Conservation (phyloP, 2,329 filamentous ascomycete species). For the Diaporthe batatas region DNA sequence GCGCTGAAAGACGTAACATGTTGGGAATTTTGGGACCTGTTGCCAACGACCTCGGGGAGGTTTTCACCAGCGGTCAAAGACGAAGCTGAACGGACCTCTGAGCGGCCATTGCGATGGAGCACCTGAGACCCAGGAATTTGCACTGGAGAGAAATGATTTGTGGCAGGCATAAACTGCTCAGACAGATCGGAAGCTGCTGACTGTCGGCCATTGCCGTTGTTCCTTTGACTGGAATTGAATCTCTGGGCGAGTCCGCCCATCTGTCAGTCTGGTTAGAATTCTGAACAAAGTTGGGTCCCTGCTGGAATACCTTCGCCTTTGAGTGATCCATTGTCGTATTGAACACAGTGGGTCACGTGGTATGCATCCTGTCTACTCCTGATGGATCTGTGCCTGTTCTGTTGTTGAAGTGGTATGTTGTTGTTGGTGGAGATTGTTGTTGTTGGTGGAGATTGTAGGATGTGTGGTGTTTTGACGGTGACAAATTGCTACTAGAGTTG, state of each 20-base stretch:
- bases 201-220: not conserved
- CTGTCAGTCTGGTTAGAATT: not conserved
- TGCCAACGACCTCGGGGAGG: not conserved
- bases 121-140: not conserved
- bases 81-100: too few species aligned
- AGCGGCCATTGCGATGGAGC: not conserved
- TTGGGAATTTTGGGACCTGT: not conserved
- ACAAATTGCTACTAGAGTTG: too few species aligned
- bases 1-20: not conserved
- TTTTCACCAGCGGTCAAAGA: not conserved
- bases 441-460: not conserved
- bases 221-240: not conserved
- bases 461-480: not conserved
- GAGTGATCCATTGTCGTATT: slow-evolving; percentile 3
- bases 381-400: not conserved
- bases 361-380: not conserved
- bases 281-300: not conserved
- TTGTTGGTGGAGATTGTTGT: not conserved
- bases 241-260: slow-evolving; percentile 28
- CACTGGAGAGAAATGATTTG: not conserved
- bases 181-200: not conserved
- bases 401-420: not conserved
- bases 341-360: too few species aligned
- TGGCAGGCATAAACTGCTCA: not conserved
- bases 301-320: not conserved